These are phyloP conservation scores for Pythium chondricola DNA, from an alignment of 352 stramenopile genomes.

Conservation along the genomic window DNA sequence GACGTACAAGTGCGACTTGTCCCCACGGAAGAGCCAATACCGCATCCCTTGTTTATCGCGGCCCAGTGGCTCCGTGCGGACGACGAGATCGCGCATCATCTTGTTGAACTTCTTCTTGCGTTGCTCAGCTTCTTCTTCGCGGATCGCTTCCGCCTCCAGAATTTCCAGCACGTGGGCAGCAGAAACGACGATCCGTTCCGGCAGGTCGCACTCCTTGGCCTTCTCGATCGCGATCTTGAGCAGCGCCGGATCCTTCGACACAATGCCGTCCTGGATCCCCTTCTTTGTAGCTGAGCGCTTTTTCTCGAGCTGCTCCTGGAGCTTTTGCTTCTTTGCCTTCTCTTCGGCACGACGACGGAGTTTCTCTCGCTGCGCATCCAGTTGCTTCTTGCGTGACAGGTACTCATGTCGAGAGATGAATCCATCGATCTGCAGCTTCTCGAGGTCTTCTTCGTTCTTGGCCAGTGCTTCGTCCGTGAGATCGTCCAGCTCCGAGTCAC, in stretches of 20 bases:
- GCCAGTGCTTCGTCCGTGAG: constrained; percentile 52
- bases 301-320: constrained; percentile 58
- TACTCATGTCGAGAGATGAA: constrained; percentile 81
- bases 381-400: constrained; percentile 59
- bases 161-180: constrained; percentile 72
- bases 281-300: constrained; percentile 58
- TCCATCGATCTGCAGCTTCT: constrained; percentile 49
- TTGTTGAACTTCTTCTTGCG: constrained; percentile 62
- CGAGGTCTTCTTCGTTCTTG: constrained; percentile 73
- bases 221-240: constrained; percentile 63
- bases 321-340: constrained; percentile 58
- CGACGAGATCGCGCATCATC: constrained; percentile 56
- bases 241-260: constrained; percentile 48
- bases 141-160: constrained; percentile 51
- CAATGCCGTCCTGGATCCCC: constrained; percentile 51
- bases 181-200: constrained; percentile 58
- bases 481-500: constrained; percentile 64
- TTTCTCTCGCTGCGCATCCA: constrained; percentile 61
- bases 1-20: constrained; percentile 61
- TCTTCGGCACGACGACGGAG: constrained; percentile 46
- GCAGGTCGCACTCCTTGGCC: constrained; percentile 60
- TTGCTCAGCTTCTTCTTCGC: constrained; percentile 54
- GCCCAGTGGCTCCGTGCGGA: constrained; percentile 70
- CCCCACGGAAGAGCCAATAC: constrained; percentile 76
- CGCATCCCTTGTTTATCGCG: constrained; percentile 45